Base-by-base conservation (phyloP, 306 rosid species). In the Quercus rubra region DNA sequence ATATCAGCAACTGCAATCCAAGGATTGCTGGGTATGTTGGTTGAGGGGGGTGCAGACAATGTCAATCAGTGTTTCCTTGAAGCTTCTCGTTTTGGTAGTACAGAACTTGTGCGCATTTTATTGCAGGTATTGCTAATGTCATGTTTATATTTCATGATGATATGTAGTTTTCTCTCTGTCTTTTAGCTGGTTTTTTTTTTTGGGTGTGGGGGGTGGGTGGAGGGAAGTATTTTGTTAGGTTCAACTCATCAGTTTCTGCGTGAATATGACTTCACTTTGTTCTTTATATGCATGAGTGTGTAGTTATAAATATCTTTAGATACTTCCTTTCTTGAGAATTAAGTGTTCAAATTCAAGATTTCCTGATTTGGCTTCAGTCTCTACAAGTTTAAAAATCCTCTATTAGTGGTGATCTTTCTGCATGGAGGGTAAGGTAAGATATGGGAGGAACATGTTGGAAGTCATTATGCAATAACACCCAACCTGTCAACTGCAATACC, bases 41-140 rank as follows among this genome's bases (percentile, higher is more conserved):
- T 93, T 57, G 97, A 91, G 75, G 97, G 96, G 62, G 97, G 97
- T 74, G 96, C 97, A 20, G 97, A 93, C 83, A 93, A 93, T 81
- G 94, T 93, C 55, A 93, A 89, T 86, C 97, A 93, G 82, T 93
- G 97, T 81, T 91, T 93, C 82, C 88, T 93, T 75, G 97, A 93
- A 86, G 97, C 97, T 73, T 93, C 97, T 77, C 96, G 96, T 57
- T 93, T 93, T 80, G 97, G 97, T 59, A 93, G 97, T 85, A 93
- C 97, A 74, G 94, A 91, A 77, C 94, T 93, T 21, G 97, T 93
- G 46, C 96, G 94, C 79, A 91, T 93, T 82, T 81, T 93, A 55
- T 85, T 93, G 74, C 97, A 93, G 96, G 97, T 93, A 76, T 70
- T 78, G 57, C 72, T 72, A 23, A 31, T 75, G 11, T 49, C 17